A percentile compares a stretch with the other conserved stretches of the same genome.
Evolutionary conservation across 495 filamentous ascomycete genomes (phyloP).

Genomic region (Hyaloscypha variabilis): DNA sequence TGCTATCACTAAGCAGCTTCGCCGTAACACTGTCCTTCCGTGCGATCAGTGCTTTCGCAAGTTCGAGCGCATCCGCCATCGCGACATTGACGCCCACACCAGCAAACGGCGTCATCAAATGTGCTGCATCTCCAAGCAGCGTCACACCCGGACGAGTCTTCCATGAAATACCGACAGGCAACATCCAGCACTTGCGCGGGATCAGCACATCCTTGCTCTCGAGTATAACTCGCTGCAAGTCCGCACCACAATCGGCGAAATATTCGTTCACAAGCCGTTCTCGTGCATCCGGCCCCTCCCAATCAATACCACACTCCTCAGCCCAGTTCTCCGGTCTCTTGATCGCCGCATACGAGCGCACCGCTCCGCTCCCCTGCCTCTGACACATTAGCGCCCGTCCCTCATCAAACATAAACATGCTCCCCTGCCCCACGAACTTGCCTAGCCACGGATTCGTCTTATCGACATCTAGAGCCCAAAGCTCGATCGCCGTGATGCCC

Average conservation of each 20-base stretch:
- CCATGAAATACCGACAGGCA: constrained; percentile 55
- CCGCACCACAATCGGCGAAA: constrained; percentile 38
- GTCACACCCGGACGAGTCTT: constrained; percentile 46
- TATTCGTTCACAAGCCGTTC: constrained; percentile 37
- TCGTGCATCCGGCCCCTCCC: constrained; percentile 34
- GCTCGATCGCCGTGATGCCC: constrained; percentile 44
- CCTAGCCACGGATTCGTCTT: constrained; percentile 35
- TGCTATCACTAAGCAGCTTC: not conserved
- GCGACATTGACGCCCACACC: constrained; percentile 64
- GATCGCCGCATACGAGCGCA: constrained; percentile 29
- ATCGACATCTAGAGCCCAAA: constrained; percentile 37
- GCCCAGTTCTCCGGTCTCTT: constrained; percentile 28
- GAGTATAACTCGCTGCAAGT: constrained; percentile 42
- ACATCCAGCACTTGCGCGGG: constrained; percentile 46
- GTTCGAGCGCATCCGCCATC: constrained; percentile 57
- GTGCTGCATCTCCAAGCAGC: constrained; percentile 63
- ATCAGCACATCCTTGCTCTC: constrained; percentile 43
- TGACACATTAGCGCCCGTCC: constrained; percentile 45
- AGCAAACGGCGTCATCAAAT: constrained; percentile 63
- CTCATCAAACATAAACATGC: constrained; percentile 44
- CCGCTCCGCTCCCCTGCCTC: constrained; percentile 37
- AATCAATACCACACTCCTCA: constrained; percentile 39
- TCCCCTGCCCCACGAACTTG: constrained; percentile 46
- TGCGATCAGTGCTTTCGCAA: constrained; percentile 34
- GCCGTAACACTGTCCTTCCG: constrained; percentile 25